Evolutionary conservation across 1,284 basidiomycete species (phyloP), one percentile per base, ranked within the genome.

Genomic region (Austropuccinia psidii): DNA sequence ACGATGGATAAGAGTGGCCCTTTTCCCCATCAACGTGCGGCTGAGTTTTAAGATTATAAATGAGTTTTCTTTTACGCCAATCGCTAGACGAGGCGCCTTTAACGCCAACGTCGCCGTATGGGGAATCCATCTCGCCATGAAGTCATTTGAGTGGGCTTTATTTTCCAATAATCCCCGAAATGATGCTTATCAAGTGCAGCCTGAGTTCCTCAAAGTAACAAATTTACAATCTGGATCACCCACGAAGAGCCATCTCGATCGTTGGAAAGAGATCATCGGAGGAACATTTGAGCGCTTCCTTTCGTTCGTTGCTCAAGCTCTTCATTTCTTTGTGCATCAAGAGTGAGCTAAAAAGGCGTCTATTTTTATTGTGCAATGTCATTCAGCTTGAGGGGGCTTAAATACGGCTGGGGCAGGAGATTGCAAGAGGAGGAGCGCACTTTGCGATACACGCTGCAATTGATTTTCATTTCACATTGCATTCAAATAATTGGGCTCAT

Each of bases 351-450:
- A n/a, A n/a, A n/a, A n/a, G n/a, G n/a, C n/a, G n/a, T n/a, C n/a
- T n/a, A n/a, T n/a, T n/a, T n/a, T n/a, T n/a, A n/a, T n/a, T n/a
- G n/a, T n/a, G n/a, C n/a, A n/a, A n/a, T n/a, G n/a, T n/a, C n/a
- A n/a, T n/a, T n/a, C n/a, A 67, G 65, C 1, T 41, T 43, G n/a
- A 52, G 68, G 7, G 68, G 68, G 33, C 43, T 70, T 41, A 31
- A 61, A 33, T 70, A 70, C 43, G 33, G n/a, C 11, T 70, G 68
- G 68, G 68, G 68, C 35, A 39, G 57, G 68, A 61, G 39, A 39
- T 35, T 27, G n/a, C n/a, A 61, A n/a, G 31, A 35, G 24, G 45
- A 58, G 4, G 24, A 27, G 13, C 57, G 41, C 17, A 70, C 29
- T 4, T 11, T 60, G 11, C 24, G 33, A 9, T 15, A 58, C 19